Base-by-base conservation (phyloP, 768 basidiomycete genomes). In the Serendipita sp. region DNA sequence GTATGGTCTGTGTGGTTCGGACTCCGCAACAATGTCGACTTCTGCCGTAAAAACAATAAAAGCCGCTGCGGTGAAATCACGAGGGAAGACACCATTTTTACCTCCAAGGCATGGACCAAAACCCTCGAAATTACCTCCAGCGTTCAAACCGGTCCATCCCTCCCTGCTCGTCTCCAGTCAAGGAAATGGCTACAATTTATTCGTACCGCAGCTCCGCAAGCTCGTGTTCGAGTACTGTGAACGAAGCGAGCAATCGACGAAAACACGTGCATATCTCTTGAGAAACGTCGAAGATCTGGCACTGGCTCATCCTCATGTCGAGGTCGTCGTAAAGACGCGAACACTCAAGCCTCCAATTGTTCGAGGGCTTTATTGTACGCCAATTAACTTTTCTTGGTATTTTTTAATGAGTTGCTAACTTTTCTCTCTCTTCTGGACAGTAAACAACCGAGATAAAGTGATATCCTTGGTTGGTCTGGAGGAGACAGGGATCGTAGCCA, bases 161-260 rank as follows among this genome's bases (percentile, higher is more conserved):
- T 82, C 77, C 0, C 74, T 75, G 66, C 72, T 83, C 48, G 76
- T 80, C 68, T 83, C 89, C 0, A 70, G 72, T 30, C 85, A 85
- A 30, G 80, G 85, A 65, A 91, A 92, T 72, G 89, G 90, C 1
- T 87, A 88, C 71, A 72, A 75, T 47, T 77, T 83, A 0, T 93
- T 87, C 74, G 74, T 90, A 2, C 88, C 91, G 1, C 84, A 84
- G 67, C 78, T 88, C n/a, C 78, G 89, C 65, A 93, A 91, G 71
- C 78, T 95, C 66, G 89, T 95, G 68, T 83, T 95, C 72, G 89
- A 92, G 74, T 94, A 82, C 74, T 91, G 91, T 75, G 85, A 93
- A 70, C 82, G 81, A 64, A 88, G 86, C 82, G 83, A 86, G 1
- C 85, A 89, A 2, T 91, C 89, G 0, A 74, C 79, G 51, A 83